Evolutionary conservation across 1,284 basidiomycete species (phyloP).

Genomic region (Neonothopanus nambi): DNA sequence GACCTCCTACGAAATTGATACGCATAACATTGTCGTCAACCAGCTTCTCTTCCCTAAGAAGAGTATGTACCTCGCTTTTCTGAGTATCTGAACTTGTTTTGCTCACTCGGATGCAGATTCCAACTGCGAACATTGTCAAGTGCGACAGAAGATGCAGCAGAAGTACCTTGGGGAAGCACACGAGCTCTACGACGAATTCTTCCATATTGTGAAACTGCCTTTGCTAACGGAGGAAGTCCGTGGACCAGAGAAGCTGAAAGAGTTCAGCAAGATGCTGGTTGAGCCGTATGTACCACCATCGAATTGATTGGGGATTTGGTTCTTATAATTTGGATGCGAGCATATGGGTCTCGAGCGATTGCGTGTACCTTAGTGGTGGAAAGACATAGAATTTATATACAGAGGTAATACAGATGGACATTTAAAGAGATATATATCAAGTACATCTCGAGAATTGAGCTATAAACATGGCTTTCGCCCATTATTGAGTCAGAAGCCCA

Average conservation of each 20-base stretch:
- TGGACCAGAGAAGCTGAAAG: slow-evolving; percentile 89
- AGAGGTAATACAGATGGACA: too few relatives aligned
- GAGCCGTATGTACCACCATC: slow-evolving; percentile 50
- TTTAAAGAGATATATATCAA: too few relatives aligned
- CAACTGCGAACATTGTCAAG: slow-evolving; percentile 93
- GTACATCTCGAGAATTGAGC: too few relatives aligned
- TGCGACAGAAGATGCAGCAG: slow-evolving; percentile 96
- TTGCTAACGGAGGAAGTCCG: slow-evolving; percentile 96
- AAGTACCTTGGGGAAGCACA: slow-evolving; percentile 94
- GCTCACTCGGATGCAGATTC: slow-evolving; percentile 53
- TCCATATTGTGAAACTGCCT: slow-evolving; percentile 93
- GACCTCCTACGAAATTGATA: slow-evolving; percentile 96
- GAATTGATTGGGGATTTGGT: neutral
- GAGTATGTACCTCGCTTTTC: slow-evolving; percentile 47
- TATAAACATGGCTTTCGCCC: too few relatives aligned
- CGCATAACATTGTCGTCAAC: slow-evolving; percentile 98
- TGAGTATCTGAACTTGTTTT: neutral
- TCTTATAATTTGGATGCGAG: too few relatives aligned
- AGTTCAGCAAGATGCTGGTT: slow-evolving; percentile 87
- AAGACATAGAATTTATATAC: too few relatives aligned
- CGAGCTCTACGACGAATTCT: slow-evolving; percentile 75
- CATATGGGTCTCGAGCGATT: too few relatives aligned
- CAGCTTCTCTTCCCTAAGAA: slow-evolving; percentile 94
- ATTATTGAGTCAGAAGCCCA: too few relatives aligned
- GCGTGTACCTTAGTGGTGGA: too few relatives aligned